These are phyloP conservation scores for Alternaria brassicicola DNA, from an alignment of 2,329 filamentous ascomycete species.

Conservation along the genomic window DNA sequence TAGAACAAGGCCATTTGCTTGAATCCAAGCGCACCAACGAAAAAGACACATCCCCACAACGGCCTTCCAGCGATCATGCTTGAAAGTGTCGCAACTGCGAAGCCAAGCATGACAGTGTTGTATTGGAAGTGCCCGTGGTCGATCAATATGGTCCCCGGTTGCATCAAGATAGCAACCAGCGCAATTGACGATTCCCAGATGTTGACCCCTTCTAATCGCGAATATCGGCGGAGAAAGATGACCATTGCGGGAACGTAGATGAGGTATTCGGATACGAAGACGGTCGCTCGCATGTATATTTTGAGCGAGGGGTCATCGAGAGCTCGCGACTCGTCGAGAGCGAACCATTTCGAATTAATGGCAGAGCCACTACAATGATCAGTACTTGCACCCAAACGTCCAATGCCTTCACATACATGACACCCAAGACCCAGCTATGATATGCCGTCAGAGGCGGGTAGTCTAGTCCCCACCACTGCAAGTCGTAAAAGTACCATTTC, in stretches of 20 bases:
- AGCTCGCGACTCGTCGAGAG: conserved; percentile 80
- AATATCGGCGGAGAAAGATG: conserved; percentile 82
- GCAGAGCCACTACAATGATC: conserved; percentile 64
- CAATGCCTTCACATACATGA: conserved; percentile 62
- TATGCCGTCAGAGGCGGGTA: conserved; percentile 98
- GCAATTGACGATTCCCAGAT: conserved; percentile 85
- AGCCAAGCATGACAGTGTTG: conserved; percentile 97
- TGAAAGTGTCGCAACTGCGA: conserved; percentile 84
- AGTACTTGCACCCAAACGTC: neutral
- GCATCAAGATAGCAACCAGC: conserved; percentile 87
- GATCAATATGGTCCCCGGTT: conserved; percentile 86
- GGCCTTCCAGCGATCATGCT: conserved; percentile 84
- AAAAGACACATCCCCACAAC: conserved; percentile 91
- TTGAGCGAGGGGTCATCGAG: conserved; percentile 80
- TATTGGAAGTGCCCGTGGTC: conserved; percentile 98
- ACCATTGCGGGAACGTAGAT: conserved; percentile 85
- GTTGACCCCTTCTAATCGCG: conserved; percentile 75
- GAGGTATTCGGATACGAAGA: conserved; percentile 88
- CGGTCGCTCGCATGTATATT: conserved; percentile 93
- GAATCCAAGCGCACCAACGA: conserved; percentile 91
- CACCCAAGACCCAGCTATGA: conserved; percentile 94
- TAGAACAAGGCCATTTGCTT: conserved; percentile 99
- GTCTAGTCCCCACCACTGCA: conserved; percentile 97
- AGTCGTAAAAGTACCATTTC: conserved; percentile 97
- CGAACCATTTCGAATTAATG: conserved; percentile 87